Evolutionary conservation across 2,329 filamentous ascomycete genomes (phyloP).

Genomic region (Neurospora sp.): DNA sequence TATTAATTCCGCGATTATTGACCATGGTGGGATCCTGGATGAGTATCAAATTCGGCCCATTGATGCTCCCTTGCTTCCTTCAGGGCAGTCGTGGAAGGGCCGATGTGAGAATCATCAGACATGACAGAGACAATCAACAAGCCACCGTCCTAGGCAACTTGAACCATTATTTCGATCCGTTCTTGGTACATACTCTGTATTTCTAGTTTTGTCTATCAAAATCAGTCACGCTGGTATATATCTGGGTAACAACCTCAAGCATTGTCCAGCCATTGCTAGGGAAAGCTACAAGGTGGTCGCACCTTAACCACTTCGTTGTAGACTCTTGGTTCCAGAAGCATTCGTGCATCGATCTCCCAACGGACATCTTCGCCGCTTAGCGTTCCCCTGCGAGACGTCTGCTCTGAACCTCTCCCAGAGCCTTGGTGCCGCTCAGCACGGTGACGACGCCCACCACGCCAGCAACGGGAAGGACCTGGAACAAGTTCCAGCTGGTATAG

Average conservation of each 20-base stretch:
- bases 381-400: constrained; percentile 68
- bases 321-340: background rate
- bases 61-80: background rate
- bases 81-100: background rate
- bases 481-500: constrained; percentile 85
- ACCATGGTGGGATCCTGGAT: background rate
- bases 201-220: background rate
- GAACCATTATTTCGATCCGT: background rate
- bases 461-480: constrained; percentile 73
- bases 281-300: background rate
- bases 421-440: constrained; percentile 80
- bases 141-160: background rate
- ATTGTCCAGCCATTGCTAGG: background rate
- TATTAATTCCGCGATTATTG: background rate
- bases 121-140: background rate
- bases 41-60: background rate
- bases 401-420: constrained; percentile 85
- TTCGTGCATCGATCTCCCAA: background rate
- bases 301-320: background rate
- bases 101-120: background rate
- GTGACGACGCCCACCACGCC: constrained; percentile 57
- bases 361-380: constrained; percentile 22
- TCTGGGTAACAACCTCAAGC: background rate
- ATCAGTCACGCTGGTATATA: background rate
- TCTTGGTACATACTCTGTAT: background rate